phyloP scores from a whole-genome alignment of 2,329 filamentous ascomycete genomes.

The Ascosphaera apis region DNA sequence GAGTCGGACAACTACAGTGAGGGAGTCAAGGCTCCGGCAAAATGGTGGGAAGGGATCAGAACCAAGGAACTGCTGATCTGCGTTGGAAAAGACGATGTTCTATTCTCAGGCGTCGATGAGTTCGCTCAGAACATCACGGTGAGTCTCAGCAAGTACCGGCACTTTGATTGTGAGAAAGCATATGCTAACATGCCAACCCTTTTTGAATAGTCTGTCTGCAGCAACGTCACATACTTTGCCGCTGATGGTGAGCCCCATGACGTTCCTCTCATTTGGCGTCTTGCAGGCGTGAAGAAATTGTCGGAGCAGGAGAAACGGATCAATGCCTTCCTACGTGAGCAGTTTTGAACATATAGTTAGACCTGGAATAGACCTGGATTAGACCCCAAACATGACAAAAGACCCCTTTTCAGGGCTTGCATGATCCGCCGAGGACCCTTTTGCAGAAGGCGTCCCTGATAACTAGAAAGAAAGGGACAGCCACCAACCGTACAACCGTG shows the following conservation, averaged over 20 bases:
- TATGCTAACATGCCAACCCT: too few relatives aligned
- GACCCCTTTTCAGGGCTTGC: too few relatives aligned
- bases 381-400: too few relatives aligned
- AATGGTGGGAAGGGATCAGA: slow-evolving; percentile 31
- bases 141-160: slow-evolving; percentile 13
- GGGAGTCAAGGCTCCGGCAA: slow-evolving; percentile 22
- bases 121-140: slow-evolving; percentile 26
- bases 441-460: too few relatives aligned
- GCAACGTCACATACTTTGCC: slow-evolving; percentile 14
- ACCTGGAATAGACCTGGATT: too few relatives aligned
- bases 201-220: slow-evolving; percentile 8
- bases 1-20: slow-evolving; percentile 30
- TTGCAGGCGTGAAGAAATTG: slow-evolving; percentile 14
- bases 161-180: too few relatives aligned
- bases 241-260: slow-evolving; percentile 19
- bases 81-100: slow-evolving; percentile 31
- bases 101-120: slow-evolving; percentile 31
- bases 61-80: slow-evolving; percentile 29
- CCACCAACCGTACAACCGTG: too few relatives aligned
- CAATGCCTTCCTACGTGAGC: not conserved
- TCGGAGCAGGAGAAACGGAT: slow-evolving; percentile 16
- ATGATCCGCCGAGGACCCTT: too few relatives aligned
- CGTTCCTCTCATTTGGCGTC: slow-evolving; percentile 18
- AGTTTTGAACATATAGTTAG: not conserved
- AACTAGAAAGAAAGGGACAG: too few relatives aligned